Percentiles rank a stretch among this genome's conserved stretches.
These are phyloP conservation scores for Penicillium sp. DNA, from an alignment of 2,329 filamentous ascomycete species.

Conservation along the genomic window DNA sequence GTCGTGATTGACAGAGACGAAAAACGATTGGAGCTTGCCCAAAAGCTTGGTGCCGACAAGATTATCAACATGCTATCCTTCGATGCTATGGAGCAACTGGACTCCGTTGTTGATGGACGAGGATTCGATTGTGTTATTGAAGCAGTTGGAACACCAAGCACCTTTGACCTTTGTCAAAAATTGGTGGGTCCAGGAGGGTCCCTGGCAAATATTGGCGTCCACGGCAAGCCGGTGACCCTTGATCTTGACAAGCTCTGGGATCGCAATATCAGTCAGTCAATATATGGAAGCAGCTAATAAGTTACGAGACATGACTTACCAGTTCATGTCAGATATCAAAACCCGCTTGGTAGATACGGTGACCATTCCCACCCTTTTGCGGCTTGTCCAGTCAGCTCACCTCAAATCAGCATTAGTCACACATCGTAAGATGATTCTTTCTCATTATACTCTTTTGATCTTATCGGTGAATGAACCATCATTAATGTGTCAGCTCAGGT, in stretches of 20 bases:
- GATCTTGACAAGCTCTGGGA: constrained; percentile 4
- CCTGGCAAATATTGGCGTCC: not conserved
- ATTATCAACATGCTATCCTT: not conserved
- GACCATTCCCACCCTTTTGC: not conserved
- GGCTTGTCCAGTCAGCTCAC: not conserved
- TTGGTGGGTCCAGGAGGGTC: not conserved
- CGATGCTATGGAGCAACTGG: not conserved
- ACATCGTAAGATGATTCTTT: not conserved
- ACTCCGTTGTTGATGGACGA: not conserved
- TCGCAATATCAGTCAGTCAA: constrained; percentile 2
- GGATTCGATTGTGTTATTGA: constrained; percentile 3
- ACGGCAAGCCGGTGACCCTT: not conserved
- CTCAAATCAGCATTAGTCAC: not conserved
- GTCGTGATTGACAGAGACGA: not conserved
- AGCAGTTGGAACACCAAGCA: not conserved
- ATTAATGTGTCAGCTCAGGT: not conserved
- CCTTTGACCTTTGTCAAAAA: not conserved
- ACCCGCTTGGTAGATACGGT: not conserved
- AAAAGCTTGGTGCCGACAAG: not conserved
- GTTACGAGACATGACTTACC: not conserved
- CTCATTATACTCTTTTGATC: not conserved
- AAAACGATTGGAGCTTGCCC: not conserved
- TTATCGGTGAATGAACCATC: not conserved
- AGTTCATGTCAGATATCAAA: not conserved
- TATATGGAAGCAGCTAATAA: not conserved